Evolutionary conservation across 140 eudicot genomes (phyloP).

Genomic region (Bidens hawaiensis): DNA sequence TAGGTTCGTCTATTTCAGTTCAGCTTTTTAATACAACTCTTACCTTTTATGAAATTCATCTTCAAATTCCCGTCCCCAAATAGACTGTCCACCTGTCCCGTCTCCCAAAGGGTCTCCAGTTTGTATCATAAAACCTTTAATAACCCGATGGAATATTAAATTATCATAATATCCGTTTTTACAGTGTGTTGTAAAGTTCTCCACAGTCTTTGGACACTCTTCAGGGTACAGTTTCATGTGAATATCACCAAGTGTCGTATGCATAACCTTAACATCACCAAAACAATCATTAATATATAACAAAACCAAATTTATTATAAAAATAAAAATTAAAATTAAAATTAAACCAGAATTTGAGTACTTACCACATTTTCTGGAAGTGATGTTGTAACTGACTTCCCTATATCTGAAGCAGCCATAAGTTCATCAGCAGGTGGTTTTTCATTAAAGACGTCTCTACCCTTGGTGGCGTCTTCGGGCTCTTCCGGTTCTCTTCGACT

Average conservation of each 20-base stretch:
- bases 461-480: constrained; percentile 97
- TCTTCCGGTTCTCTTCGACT: constrained; percentile 99
- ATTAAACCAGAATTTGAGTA: neutral
- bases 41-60: constrained; percentile 98
- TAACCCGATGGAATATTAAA: constrained; percentile 91
- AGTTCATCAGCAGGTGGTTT: constrained; percentile 98
- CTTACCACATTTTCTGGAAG: constrained; percentile 97
- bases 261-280: constrained; percentile 54
- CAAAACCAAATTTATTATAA: neutral
- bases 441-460: constrained; percentile 94
- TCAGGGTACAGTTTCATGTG: constrained; percentile 97
- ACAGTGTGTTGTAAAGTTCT: constrained; percentile 96
- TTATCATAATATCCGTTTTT: constrained; percentile 93
- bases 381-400: constrained; percentile 77
- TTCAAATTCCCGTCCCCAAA: constrained; percentile 98
- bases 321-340: too few relatives aligned
- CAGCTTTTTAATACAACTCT: neutral
- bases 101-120: constrained; percentile 99
- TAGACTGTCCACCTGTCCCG: constrained; percentile 99
- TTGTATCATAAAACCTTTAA: constrained; percentile 94
- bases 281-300: constrained; percentile 7
- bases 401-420: constrained; percentile 83
- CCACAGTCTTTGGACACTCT: constrained; percentile 99
- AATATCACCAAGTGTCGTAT: constrained; percentile 87
- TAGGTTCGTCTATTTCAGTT: too few relatives aligned